phyloP scores from a whole-genome alignment of 2,329 filamentous ascomycete species.

The Monosporascus sp. region DNA sequence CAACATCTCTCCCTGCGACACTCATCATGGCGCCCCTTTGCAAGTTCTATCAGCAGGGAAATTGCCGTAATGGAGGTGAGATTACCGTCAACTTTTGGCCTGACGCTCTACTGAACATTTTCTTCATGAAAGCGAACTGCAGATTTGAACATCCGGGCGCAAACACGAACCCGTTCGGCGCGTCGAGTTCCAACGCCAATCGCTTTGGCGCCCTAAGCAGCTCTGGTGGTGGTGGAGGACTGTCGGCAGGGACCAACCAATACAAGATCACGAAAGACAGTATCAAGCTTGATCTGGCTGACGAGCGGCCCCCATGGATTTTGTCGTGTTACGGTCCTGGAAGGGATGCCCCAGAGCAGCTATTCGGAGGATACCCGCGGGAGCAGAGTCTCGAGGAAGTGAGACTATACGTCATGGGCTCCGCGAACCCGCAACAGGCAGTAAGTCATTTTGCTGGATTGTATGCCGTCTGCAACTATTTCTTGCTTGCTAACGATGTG shows the following conservation, averaged over 20 bases:
- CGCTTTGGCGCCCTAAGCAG: constrained; percentile 25
- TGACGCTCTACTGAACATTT: background rate
- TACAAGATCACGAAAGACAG: constrained; percentile 52
- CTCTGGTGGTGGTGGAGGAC: constrained; percentile 6
- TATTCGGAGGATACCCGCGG: constrained; percentile 72
- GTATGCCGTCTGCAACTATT: no score
- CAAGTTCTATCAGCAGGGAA: constrained; percentile 59
- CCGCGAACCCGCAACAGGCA: constrained; percentile 32
- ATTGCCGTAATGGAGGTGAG: constrained; percentile 61
- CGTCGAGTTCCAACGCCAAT: constrained; percentile 30
- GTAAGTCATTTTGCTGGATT: constrained; percentile 27
- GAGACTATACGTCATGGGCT: constrained; percentile 62
- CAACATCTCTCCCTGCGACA: no score
- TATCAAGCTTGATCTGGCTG: constrained; percentile 62
- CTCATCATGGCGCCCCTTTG: constrained; percentile 43
- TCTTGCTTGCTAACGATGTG: constrained; percentile 3
- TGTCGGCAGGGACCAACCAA: constrained; percentile 18
- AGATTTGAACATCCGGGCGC: constrained; percentile 48
- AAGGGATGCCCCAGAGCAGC: constrained; percentile 68
- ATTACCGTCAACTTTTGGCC: constrained; percentile 2
- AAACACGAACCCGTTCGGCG: constrained; percentile 27
- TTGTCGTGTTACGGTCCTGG: constrained; percentile 82
- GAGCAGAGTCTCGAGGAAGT: constrained; percentile 90
- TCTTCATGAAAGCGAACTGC: constrained; percentile 40
- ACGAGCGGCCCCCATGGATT: constrained; percentile 75